phyloP scores from a whole-genome alignment of 2,329 filamentous ascomycete genomes.

The Sporothrix globosa region DNA sequence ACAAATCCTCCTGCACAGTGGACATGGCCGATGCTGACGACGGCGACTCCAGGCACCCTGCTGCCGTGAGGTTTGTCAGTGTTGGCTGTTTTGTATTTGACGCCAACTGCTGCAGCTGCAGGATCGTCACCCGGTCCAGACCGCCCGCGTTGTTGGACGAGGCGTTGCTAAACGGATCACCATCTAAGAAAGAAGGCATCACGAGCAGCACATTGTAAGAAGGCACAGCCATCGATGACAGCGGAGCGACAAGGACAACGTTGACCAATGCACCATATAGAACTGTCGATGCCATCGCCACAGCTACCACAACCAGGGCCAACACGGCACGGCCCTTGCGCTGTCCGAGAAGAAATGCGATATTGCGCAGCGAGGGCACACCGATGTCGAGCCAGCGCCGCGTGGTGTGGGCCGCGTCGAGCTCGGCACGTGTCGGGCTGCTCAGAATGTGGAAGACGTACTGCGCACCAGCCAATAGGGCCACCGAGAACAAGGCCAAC shows the following conservation, averaged over 20 bases:
- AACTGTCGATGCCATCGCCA: conserved; percentile 21
- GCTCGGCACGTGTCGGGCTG: conserved; percentile 56
- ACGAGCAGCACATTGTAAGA: conserved; percentile 45
- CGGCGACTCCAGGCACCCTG: conserved; percentile 18
- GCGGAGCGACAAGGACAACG: background rate
- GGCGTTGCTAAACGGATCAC: conserved; percentile 46
- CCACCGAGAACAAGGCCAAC: conserved; percentile 50
- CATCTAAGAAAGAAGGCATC: conserved; percentile 44
- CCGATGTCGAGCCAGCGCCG: conserved; percentile 58
- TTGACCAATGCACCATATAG: conserved; percentile 38
- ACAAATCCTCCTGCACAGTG: background rate
- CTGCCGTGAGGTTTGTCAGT: background rate
- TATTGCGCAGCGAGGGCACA: conserved; percentile 56
- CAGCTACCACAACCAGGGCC: background rate
- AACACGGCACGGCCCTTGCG: conserved; percentile 45
- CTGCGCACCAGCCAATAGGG: conserved; percentile 54
- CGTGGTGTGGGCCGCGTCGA: conserved; percentile 51
- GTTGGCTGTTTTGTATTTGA: conserved; percentile 23
- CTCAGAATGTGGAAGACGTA: conserved; percentile 59
- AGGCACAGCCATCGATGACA: background rate
- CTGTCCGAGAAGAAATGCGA: conserved; percentile 49
- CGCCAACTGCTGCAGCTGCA: conserved; percentile 45
- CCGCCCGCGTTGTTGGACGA: conserved; percentile 44
- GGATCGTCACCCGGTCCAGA: conserved; percentile 44
- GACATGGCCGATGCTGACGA: background rate